A percentile compares a stretch with the other conserved stretches of the same genome.
Evolutionary conservation across 139 green algal species (phyloP).

Genomic region (Haematococcus lacustris): DNA sequence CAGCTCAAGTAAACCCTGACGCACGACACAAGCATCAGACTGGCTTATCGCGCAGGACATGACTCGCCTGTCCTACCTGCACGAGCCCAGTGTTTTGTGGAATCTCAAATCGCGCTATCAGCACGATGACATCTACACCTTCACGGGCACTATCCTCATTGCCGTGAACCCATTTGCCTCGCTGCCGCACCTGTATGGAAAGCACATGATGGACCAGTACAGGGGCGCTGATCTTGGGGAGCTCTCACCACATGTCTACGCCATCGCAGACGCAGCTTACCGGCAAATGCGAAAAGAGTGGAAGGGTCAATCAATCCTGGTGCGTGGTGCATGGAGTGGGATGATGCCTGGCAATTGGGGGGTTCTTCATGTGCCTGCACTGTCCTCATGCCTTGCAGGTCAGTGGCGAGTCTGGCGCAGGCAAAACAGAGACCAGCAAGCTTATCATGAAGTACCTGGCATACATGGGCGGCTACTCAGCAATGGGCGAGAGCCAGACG

Average conservation of each 20-base stretch:
- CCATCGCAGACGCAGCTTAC: slow-evolving; percentile 85
- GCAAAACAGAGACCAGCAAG: slow-evolving; percentile 99
- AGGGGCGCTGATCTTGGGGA: slow-evolving; percentile 72
- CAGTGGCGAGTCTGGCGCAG: slow-evolving; percentile 91
- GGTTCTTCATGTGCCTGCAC: slow-evolving; percentile 37
- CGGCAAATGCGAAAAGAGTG: slow-evolving; percentile 72
- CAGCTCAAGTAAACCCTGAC: background rate
- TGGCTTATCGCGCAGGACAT: slow-evolving; percentile 91
- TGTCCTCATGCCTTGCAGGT: slow-evolving; percentile 41
- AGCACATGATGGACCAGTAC: slow-evolving; percentile 93
- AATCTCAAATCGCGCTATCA: slow-evolving; percentile 77
- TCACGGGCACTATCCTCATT: slow-evolving; percentile 87
- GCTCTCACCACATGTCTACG: slow-evolving; percentile 87
- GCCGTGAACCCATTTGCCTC: slow-evolving; percentile 84
- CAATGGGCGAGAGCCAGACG: background rate
- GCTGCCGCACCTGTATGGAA: slow-evolving; percentile 80
- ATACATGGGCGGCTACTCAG: slow-evolving; percentile 61
- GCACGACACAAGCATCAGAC: slow-evolving; percentile 88
- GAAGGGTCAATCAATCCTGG: slow-evolving; percentile 82
- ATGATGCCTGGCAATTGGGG: slow-evolving; percentile 48
- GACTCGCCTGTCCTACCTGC: slow-evolving; percentile 94
- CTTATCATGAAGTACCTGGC: slow-evolving; percentile 91
- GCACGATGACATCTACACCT: slow-evolving; percentile 92
- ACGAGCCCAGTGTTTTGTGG: slow-evolving; percentile 93
- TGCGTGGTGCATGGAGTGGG: slow-evolving; percentile 22